These are phyloP conservation scores for Ilex paraguariensis DNA, from an alignment of 305 asterid species.

Conservation along the genomic window DNA sequence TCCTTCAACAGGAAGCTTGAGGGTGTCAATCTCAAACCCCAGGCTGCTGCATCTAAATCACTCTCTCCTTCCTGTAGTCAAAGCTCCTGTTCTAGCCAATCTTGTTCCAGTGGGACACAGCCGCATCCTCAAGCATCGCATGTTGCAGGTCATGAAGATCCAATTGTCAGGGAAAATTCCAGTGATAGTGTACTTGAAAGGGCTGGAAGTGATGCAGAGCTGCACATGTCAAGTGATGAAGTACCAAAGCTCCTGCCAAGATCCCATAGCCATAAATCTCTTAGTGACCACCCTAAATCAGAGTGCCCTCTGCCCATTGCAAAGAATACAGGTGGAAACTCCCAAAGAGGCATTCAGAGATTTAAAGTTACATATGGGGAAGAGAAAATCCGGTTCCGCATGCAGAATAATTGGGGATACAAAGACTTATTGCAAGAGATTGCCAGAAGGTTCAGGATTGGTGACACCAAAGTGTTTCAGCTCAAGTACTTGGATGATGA, in stretches of 20 bases:
- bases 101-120: conserved; percentile 51
- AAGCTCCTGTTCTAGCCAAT: conserved; percentile 65
- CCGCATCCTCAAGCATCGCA: conserved; percentile 22
- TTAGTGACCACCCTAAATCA: conserved; percentile 24
- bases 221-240: conserved; percentile 36
- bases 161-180: conserved; percentile 28
- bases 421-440: conserved; percentile 53
- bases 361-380: conserved; percentile 71
- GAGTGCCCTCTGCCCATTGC: conserved; percentile 15
- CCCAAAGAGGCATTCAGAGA: conserved; percentile 38
- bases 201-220: conserved; percentile 52
- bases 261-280: conserved; percentile 47
- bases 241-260: conserved; percentile 32
- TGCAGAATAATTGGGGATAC: conserved; percentile 54
- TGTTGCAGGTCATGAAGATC: conserved; percentile 18
- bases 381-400: conserved; percentile 69
- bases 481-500: conserved; percentile 94
- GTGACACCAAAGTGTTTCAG: conserved; percentile 35
- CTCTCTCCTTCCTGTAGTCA: conserved; percentile 72
- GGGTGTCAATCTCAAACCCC: conserved; percentile 23
- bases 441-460: conserved; percentile 59
- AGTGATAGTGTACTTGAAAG: conserved; percentile 30
- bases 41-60: conserved; percentile 37
- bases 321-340: conserved; percentile 10
- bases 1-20: conserved; percentile 27